Percentiles rank a stretch among this genome's conserved stretches.
Evolutionary conservation across 176 grass and related monocot genomes (phyloP).

Genomic region (Oryza meridionalis): DNA sequence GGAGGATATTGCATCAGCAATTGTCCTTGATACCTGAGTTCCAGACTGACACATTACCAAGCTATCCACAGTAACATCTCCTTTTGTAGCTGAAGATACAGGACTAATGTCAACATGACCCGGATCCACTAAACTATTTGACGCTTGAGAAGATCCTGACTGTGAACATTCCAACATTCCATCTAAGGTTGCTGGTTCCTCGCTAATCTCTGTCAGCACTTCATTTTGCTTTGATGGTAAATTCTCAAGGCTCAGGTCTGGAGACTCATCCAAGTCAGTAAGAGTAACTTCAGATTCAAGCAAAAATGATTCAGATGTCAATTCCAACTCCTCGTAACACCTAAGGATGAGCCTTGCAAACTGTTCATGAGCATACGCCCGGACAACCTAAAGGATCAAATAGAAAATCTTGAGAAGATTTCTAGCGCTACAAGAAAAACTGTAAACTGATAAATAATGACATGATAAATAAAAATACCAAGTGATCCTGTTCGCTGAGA

Average conservation of each 20-base stretch:
- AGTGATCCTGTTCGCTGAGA: slow-evolving; percentile 91
- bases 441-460: background rate
- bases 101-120: slow-evolving; percentile 42
- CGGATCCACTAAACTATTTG: slow-evolving; percentile 28
- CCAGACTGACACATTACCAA: slow-evolving; percentile 71
- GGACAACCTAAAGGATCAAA: slow-evolving; percentile 65
- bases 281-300: slow-evolving; percentile 92
- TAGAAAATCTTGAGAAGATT: slow-evolving; percentile 22
- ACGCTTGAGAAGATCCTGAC: slow-evolving; percentile 32
- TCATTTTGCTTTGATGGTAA: slow-evolving; percentile 54
- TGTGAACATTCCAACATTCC: slow-evolving; percentile 42
- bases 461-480: slow-evolving; percentile 60
- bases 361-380: slow-evolving; percentile 94
- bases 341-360: slow-evolving; percentile 95
- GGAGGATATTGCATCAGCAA: slow-evolving; percentile 86
- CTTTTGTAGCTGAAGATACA: slow-evolving; percentile 45
- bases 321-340: slow-evolving; percentile 92
- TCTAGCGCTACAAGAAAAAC: background rate
- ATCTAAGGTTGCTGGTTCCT: slow-evolving; percentile 32
- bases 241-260: slow-evolving; percentile 71
- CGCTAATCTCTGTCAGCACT: slow-evolving; percentile 39
- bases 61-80: slow-evolving; percentile 45
- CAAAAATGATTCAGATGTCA: slow-evolving; percentile 78
- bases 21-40: slow-evolving; percentile 56
- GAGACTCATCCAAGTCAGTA: slow-evolving; percentile 82